Percentiles rank a stretch among this genome's conserved stretches.
phyloP scores from a whole-genome alignment of 176 grass and related monocot species.

The Eragrostis curvula region DNA sequence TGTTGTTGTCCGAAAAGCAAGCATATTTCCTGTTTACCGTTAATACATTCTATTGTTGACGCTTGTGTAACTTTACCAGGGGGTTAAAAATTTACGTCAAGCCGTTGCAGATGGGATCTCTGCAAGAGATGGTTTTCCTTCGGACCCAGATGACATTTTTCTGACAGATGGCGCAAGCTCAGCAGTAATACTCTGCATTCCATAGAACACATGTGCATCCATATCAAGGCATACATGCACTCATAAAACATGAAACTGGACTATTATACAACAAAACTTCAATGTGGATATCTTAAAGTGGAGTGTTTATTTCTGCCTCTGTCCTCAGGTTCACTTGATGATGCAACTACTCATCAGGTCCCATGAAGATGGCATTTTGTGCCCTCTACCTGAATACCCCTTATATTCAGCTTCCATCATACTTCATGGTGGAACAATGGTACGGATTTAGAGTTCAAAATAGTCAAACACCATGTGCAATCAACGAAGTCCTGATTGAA shows the following conservation, averaged over 20 bases:
- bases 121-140: constrained; percentile 68
- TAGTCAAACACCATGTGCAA: no score
- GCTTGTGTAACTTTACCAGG: constrained; percentile 43
- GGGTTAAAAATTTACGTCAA: constrained; percentile 58
- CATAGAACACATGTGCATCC: background rate
- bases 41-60: background rate
- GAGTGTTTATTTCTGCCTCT: background rate
- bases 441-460: constrained; percentile 35
- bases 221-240: background rate
- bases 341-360: constrained; percentile 81
- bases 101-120: constrained; percentile 65
- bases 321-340: constrained; percentile 62
- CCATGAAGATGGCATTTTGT: constrained; percentile 70
- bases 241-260: background rate
- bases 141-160: constrained; percentile 64
- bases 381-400: constrained; percentile 78
- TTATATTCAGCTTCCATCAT: constrained; percentile 74
- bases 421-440: constrained; percentile 83
- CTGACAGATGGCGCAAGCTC: constrained; percentile 73
- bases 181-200: constrained; percentile 54
- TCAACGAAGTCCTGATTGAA: no score
- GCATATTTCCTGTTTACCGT: background rate
- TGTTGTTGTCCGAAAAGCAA: background rate
- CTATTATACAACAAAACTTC: background rate
- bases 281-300: constrained; percentile 1